Percentiles rank a stretch among this genome's conserved stretches.
phyloP scores from a whole-genome alignment of 805 yeast species.

The Nakazawaea holstii region DNA sequence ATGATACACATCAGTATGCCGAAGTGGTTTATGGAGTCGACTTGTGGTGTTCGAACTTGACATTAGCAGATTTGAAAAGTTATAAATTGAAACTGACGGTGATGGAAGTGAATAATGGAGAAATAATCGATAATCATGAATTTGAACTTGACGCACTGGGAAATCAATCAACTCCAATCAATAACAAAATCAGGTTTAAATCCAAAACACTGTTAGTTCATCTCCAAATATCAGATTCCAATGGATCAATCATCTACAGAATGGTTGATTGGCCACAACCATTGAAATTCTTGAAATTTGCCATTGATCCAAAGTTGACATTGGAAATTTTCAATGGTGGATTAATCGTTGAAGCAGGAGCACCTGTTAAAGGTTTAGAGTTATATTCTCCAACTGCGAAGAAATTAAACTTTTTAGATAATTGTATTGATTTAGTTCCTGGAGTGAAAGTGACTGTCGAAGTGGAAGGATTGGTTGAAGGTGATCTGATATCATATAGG shows the following conservation, averaged over 20 bases:
- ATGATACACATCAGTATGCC: constrained; percentile 23
- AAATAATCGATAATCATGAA: constrained; percentile 15
- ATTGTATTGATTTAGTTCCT: constrained; percentile 45
- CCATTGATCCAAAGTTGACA: constrained; percentile 7
- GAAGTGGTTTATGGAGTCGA: constrained; percentile 25
- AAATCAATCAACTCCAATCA: constrained; percentile 28
- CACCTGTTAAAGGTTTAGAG: constrained; percentile 41
- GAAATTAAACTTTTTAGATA: constrained; percentile 31
- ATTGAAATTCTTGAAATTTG: constrained; percentile 31
- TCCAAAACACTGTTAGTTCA: constrained; percentile 2
- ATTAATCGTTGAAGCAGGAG: constrained; percentile 22
- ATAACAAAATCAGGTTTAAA: constrained; percentile 13
- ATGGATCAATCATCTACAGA: constrained; percentile 20
- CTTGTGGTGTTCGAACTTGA: constrained; percentile 36
- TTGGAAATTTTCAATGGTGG: constrained; percentile 15
- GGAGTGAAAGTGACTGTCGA: background rate
- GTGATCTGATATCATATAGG: background rate
- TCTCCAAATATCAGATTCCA: background rate
- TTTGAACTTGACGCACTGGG: constrained; percentile 9
- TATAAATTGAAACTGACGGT: constrained; percentile 20
- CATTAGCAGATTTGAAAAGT: constrained; percentile 14
- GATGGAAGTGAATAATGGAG: constrained; percentile 27
- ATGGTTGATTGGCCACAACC: constrained; percentile 49
- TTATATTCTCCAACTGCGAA: constrained; percentile 20
- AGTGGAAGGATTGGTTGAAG: background rate